phyloP scores from a whole-genome alignment of 192 early-diverging fungal genomes.

The Neocallimastix lanati region DNA sequence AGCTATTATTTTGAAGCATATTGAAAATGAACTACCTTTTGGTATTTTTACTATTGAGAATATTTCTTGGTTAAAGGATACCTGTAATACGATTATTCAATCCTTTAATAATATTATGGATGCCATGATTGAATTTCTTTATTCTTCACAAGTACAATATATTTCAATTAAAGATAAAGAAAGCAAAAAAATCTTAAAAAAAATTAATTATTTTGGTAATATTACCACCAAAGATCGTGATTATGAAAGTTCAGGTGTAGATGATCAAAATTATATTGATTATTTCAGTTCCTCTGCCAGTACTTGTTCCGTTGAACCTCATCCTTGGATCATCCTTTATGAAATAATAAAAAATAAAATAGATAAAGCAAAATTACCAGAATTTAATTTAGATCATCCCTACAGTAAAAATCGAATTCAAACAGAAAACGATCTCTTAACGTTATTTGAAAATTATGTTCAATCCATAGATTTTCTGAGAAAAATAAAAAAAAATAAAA shows the following conservation, averaged over 20 bases:
- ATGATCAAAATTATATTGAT: not conserved
- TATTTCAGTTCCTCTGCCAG: not conserved
- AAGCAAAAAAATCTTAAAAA: no score
- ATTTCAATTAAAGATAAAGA: not conserved
- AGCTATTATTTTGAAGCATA: not conserved
- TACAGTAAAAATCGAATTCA: not conserved
- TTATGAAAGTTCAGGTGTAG: no score
- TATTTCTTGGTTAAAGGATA: not conserved
- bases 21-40: not conserved
- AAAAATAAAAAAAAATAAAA: not conserved
- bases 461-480: not conserved
- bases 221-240: no score
- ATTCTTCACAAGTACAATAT: not conserved
- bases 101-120: not conserved
- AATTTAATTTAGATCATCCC: not conserved
- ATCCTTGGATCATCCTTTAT: not conserved
- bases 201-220: no score
- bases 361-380: not conserved
- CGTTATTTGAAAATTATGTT: not conserved
- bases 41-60: not conserved
- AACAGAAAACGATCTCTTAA: not conserved
- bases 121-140: not conserved
- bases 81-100: not conserved
- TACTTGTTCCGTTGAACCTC: not conserved
- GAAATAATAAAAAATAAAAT: no score